Percentiles rank a stretch among this genome's conserved stretches.
These are phyloP conservation scores for Pseudogymnoascus sp. DNA, from an alignment of 2,329 filamentous ascomycete genomes.

Conservation along the genomic window DNA sequence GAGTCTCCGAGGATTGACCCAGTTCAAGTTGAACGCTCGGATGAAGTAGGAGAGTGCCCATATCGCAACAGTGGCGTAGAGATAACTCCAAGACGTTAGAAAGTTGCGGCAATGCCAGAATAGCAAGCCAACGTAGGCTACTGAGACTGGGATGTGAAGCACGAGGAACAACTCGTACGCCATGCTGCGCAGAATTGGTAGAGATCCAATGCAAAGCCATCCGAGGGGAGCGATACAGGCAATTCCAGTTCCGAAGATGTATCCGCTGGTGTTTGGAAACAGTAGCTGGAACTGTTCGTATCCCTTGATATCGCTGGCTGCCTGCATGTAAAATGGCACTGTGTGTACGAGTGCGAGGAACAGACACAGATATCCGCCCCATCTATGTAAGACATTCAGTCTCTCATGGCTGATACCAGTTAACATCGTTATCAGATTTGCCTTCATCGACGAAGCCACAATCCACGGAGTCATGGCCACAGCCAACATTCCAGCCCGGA, in stretches of 20 bases:
- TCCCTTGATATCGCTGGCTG: slow-evolving; percentile 74
- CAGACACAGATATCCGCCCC: slow-evolving; percentile 80
- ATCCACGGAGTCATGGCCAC: slow-evolving; percentile 93
- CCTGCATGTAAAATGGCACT: slow-evolving; percentile 83
- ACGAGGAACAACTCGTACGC: slow-evolving; percentile 83
- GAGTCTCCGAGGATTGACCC: slow-evolving; percentile 70
- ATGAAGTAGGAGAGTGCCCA: slow-evolving; percentile 68
- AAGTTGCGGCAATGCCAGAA: slow-evolving; percentile 98
- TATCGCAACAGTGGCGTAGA: slow-evolving; percentile 73
- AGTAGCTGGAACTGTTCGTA: slow-evolving; percentile 62
- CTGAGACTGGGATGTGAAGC: slow-evolving; percentile 73
- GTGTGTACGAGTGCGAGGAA: slow-evolving; percentile 78
- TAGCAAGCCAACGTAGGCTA: slow-evolving; percentile 73
- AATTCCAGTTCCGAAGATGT: slow-evolving; percentile 79
- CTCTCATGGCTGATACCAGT: slow-evolving; percentile 90
- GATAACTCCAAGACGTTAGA: slow-evolving; percentile 80
- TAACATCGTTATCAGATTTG: slow-evolving; percentile 73
- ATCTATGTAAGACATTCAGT: slow-evolving; percentile 87
- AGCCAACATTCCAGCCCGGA: slow-evolving; percentile 84
- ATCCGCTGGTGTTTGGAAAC: slow-evolving; percentile 56
- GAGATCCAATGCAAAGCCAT: slow-evolving; percentile 78
- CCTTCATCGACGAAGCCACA: slow-evolving; percentile 80
- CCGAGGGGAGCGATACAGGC: slow-evolving; percentile 73
- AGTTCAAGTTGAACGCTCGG: slow-evolving; percentile 82
- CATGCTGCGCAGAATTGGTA: slow-evolving; percentile 67